A percentile compares a stretch with the other conserved stretches of the same genome.
Conservation (phyloP, 2,329 filamentous ascomycete genomes). For the Epichloe elymi region DNA sequence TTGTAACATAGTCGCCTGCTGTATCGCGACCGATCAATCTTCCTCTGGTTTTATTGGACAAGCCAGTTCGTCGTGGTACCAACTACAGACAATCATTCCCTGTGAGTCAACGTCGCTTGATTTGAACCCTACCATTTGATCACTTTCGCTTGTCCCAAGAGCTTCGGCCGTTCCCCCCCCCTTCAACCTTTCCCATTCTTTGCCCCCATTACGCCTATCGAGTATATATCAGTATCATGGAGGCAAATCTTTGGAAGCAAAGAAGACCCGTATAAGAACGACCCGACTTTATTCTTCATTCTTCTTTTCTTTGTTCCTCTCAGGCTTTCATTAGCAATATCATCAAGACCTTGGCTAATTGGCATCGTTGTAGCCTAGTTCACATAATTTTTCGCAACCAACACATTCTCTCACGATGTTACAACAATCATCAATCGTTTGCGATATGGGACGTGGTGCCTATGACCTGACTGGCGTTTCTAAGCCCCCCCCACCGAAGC, state of each 20-base stretch:
- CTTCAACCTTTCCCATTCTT: neutral
- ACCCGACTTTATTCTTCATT: neutral
- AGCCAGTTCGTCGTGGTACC: conserved; percentile 13
- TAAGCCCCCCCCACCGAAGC: conserved; percentile 33
- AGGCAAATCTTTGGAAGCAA: neutral
- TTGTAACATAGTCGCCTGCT: conserved; percentile 8
- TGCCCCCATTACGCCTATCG: neutral
- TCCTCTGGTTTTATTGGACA: conserved; percentile 1
- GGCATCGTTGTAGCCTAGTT: neutral
- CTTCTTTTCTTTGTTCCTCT: too few species aligned
- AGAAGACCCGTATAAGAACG: neutral
- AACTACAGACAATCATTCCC: conserved; percentile 15
- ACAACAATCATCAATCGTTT: conserved; percentile 18
- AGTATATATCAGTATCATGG: neutral
- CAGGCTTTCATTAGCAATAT: neutral
- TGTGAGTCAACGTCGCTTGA: conserved; percentile 24
- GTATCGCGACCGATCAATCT: conserved; percentile 4
- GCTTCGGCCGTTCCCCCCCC: neutral
- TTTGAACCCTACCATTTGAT: conserved; percentile 5
- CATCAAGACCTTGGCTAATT: neutral
- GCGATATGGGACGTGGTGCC: conserved; percentile 37
- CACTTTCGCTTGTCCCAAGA: conserved; percentile 7
- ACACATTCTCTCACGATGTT: conserved; percentile 21
- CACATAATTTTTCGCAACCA: conserved; percentile 1
- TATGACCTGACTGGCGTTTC: conserved; percentile 38